Evolutionary conservation across 371 early-diverging fungal genomes (phyloP), one percentile per base, ranked within the genome.

Genomic region (Lichtheimia corymbifera): DNA sequence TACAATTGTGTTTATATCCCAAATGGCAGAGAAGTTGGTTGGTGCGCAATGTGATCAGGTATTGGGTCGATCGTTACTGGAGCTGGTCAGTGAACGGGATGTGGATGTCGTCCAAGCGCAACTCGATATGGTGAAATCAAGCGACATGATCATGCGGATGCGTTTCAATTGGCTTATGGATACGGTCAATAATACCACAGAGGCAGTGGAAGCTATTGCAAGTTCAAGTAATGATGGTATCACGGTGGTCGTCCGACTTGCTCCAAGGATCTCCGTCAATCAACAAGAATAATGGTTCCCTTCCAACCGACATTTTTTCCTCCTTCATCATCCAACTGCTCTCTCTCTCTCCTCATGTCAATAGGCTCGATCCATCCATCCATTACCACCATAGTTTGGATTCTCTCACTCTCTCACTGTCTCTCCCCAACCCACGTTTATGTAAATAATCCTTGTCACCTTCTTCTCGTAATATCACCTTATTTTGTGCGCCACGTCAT

Each of bases 171-270:
- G 79, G 79, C 4, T 71, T 11, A 60, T 68, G 9, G 67, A 65
- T 55, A 27, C 17, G 5, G 61, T 64, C 42, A 50, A 65, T 7
- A 55, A 59, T 17, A 20, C 51, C 7, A 50, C 56, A 41, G 42
- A 60, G 22, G 44, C 63, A 6, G 53, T 78, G 7, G 80, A 79
- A 49, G 70, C 74, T 7, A 67, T 74, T 20, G 58, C 70, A 6
- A 72, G 74, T 27, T 68, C 73, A 40, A 69, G 74, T 1, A 79
- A 78, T 52, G 88, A 90, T 61, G 74, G 76, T 12, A 28, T 79
- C 13, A 73, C 73, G 6, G 59, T 79, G 61, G 73, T 76, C 2
- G 49, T 71, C 22, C 74, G 74, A 9, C 51, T 59, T 12, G 62
- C 64, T 28, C 60, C 65, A 3, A 44, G 58, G n/a, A 28, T 63